Evolutionary conservation across 176 grass and related monocot genomes (phyloP), one percentile per base, ranked within the genome.

Genomic region (Carex kokanica): DNA sequence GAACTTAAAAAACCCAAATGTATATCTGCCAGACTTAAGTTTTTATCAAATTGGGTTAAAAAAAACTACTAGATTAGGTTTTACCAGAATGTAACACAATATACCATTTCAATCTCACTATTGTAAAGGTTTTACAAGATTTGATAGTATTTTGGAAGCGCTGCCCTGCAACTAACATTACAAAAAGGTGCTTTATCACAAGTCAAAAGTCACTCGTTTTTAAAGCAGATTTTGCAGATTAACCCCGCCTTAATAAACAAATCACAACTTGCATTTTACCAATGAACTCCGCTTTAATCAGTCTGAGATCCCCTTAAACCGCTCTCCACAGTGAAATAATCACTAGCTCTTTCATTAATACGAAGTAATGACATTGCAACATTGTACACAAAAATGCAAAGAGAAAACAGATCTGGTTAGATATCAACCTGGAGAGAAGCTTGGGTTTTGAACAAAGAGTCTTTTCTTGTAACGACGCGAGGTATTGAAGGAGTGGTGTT

Each of bases 391-490:
- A 11, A 38, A 47, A 45, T 36, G 8, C 2, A 21, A 31, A 71
- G 10, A 31, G 2, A 25, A 54, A 47, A 7, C 18, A 85, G 40
- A 77, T 51, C 66, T 64, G 23, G 49, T 62, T 51, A 13, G 18
- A 21, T 10, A 8, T 60, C 0, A 71, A 86, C 84, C 84, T 80
- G 84, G 60, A 80, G 6, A 80, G 31, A 66, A 57, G 69, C 59
- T 41, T 23, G 36, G 16, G 29, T 20, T 64, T 55, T 80, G 29
- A 56, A 5, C 18, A 4, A 40, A 49, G 74, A 80, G 60, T 59
- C 3, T 23, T 66, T 80, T 52, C 23, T 27, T 15, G 43, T 17
- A 17, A 45, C 41, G 14, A 79, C 15, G 23, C 64, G 45, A 34
- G 64, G 84, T 1, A 67, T 2, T 25, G 45, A 25, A 58, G 61